Evolutionary conservation across 2,329 filamentous ascomycete genomes (phyloP).

Genomic region (Clonostachys rosea): DNA sequence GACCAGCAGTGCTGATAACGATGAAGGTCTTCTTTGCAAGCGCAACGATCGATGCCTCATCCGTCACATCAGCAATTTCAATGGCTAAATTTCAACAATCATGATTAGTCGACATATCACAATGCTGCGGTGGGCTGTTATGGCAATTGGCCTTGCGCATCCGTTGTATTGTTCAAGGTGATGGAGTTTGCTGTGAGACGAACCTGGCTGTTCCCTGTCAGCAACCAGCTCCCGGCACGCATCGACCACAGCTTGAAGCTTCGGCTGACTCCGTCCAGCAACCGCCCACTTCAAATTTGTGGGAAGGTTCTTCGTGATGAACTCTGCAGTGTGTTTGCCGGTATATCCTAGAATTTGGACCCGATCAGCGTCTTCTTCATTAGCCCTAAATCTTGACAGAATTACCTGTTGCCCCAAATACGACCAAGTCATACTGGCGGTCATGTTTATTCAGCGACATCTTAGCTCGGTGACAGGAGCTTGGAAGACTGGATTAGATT

Average conservation of each 20-base stretch:
- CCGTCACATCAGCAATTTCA: constrained; percentile 44
- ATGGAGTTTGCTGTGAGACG: too few relatives aligned
- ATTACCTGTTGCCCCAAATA: constrained; percentile 54
- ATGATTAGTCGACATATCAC: background rate
- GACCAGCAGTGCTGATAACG: constrained; percentile 55
- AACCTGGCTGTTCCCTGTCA: constrained; percentile 67
- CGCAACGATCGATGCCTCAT: constrained; percentile 34
- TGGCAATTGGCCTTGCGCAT: background rate
- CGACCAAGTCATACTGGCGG: constrained; percentile 53
- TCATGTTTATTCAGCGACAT: constrained; percentile 45
- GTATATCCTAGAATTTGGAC: constrained; percentile 66
- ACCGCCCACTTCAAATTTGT: constrained; percentile 86
- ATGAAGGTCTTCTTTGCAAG: constrained; percentile 53
- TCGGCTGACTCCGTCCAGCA: constrained; percentile 71
- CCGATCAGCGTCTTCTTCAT: too few relatives aligned
- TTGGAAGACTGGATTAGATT: too few relatives aligned
- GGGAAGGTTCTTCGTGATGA: constrained; percentile 66
- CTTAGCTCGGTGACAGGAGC: background rate
- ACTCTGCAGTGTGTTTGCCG: constrained; percentile 69
- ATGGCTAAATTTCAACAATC: constrained; percentile 30
- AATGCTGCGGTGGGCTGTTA: background rate
- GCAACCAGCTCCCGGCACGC: constrained; percentile 63
- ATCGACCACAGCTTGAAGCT: constrained; percentile 65
- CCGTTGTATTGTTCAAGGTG: constrained; percentile 13
- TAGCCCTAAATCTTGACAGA: background rate